phyloP scores from a whole-genome alignment of 2,329 filamentous ascomycete genomes.

The Sphaerulina vaccinii region DNA sequence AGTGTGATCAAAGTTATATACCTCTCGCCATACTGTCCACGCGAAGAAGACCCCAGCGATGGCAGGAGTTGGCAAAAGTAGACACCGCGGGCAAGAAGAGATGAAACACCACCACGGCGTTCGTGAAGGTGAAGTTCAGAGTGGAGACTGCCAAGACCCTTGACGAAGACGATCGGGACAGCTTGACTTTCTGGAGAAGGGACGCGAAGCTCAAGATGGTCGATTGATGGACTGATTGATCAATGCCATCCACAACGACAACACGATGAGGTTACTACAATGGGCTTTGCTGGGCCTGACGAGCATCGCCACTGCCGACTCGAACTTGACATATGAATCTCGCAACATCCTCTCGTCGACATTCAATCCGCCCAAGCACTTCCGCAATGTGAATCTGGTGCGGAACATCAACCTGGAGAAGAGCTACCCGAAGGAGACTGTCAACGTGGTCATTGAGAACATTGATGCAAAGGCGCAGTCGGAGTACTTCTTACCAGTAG shows the following conservation, averaged over 20 bases:
- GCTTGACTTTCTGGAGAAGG: background rate
- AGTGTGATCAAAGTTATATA: background rate
- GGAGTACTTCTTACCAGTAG: slow-evolving; percentile 90
- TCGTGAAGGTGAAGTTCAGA: background rate
- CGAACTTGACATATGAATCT: slow-evolving; percentile 56
- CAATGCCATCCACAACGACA: too few species aligned
- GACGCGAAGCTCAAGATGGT: too few species aligned
- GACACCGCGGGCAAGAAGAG: background rate
- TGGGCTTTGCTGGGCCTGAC: slow-evolving; percentile 46
- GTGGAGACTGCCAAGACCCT: background rate
- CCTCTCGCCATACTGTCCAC: background rate
- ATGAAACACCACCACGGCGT: background rate
- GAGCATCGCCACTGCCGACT: slow-evolving; percentile 56
- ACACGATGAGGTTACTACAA: slow-evolving; percentile 33
- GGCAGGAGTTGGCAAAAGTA: background rate
- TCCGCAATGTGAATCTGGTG: slow-evolving; percentile 90
- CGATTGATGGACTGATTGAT: background rate
- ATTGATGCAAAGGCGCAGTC: slow-evolving; percentile 72
- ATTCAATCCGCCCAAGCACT: slow-evolving; percentile 85
- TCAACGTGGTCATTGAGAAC: slow-evolving; percentile 96
- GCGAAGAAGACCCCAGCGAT: background rate
- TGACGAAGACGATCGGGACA: too few species aligned
- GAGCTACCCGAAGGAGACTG: slow-evolving; percentile 80
- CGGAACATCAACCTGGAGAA: slow-evolving; percentile 91
- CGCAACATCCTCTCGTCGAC: slow-evolving; percentile 48